phyloP scores from a whole-genome alignment of 805 yeast genomes.

The Myxozyma neglecta region DNA sequence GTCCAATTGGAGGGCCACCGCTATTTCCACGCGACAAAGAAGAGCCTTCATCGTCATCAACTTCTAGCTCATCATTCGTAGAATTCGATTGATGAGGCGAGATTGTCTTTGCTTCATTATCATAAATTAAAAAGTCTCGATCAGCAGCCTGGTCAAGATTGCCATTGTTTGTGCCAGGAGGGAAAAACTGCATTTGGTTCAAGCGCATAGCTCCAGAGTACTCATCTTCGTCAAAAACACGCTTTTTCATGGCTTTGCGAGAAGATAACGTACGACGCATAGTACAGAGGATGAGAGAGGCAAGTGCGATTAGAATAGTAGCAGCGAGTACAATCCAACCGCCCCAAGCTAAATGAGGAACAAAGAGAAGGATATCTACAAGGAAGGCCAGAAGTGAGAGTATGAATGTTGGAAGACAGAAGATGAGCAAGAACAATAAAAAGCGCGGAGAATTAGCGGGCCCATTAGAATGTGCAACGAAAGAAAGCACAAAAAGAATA shows the following conservation, averaged over 20 bases:
- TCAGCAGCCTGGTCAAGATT: slow-evolving; percentile 2
- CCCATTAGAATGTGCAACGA: slow-evolving; percentile 45
- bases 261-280: slow-evolving; percentile 64
- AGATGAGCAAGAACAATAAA: slow-evolving; percentile 53
- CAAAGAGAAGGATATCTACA: slow-evolving; percentile 77
- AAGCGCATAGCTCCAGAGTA: slow-evolving; percentile 18
- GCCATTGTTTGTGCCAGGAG: slow-evolving; percentile 12
- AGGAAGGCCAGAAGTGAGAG: slow-evolving; percentile 70
- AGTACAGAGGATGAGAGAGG: slow-evolving; percentile 67
- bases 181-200: slow-evolving; percentile 22
- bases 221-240: slow-evolving; percentile 21
- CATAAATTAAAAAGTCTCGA: slow-evolving; percentile 24
- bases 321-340: slow-evolving; percentile 83
- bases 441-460: slow-evolving; percentile 45
- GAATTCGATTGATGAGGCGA: not conserved
- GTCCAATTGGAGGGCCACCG: not conserved
- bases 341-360: slow-evolving; percentile 71
- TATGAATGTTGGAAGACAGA: slow-evolving; percentile 69
- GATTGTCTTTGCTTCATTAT: slow-evolving; percentile 20
- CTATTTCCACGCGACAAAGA: slow-evolving; percentile 5
- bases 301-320: slow-evolving; percentile 61
- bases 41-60: slow-evolving; percentile 3
- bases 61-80: slow-evolving; percentile 2
- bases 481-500: slow-evolving; percentile 46
- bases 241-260: slow-evolving; percentile 34